Conservation (phyloP, 2,329 filamentous ascomycete genomes). For the Trichoderma sp. region DNA sequence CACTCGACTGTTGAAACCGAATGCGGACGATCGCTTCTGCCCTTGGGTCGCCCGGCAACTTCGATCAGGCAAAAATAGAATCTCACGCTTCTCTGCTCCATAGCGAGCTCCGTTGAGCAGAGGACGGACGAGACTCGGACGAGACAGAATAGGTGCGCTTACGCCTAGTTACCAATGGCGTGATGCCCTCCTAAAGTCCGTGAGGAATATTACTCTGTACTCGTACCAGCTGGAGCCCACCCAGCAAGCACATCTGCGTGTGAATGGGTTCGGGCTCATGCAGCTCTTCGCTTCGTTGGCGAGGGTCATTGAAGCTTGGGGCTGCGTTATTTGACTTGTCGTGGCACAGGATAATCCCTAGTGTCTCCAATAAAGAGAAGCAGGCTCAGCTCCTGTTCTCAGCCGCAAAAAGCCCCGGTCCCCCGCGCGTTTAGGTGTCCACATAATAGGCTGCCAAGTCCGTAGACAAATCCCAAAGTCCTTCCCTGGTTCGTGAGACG, state of each 20-base stretch:
- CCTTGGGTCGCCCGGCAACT: background rate
- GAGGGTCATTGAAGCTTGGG: background rate
- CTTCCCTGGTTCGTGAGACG: constrained; percentile 7
- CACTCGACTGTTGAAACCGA: constrained; percentile 1
- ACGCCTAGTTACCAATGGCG: background rate
- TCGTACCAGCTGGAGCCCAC: background rate
- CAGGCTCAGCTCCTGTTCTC: constrained; percentile 17
- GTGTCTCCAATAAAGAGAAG: constrained; percentile 5
- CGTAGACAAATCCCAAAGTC: background rate
- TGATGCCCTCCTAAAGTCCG: background rate
- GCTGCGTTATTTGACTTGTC: constrained; percentile 9
- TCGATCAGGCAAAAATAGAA: constrained; percentile 11
- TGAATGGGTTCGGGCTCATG: background rate
- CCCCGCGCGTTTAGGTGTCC: constrained; percentile 11
- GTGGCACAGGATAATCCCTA: constrained; percentile 1
- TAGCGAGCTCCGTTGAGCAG: background rate
- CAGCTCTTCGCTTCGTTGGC: background rate
- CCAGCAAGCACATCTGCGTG: background rate
- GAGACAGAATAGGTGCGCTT: background rate
- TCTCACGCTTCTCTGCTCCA: background rate
- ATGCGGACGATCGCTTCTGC: background rate
- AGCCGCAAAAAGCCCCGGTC: constrained; percentile 16
- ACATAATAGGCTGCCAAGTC: constrained; percentile 14
- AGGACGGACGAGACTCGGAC: background rate
- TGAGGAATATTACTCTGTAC: background rate